Evolutionary conservation across 352 stramenopile species (phyloP), one percentile per base, ranked within the genome.

Genomic region (Phytophthora foliorum): DNA sequence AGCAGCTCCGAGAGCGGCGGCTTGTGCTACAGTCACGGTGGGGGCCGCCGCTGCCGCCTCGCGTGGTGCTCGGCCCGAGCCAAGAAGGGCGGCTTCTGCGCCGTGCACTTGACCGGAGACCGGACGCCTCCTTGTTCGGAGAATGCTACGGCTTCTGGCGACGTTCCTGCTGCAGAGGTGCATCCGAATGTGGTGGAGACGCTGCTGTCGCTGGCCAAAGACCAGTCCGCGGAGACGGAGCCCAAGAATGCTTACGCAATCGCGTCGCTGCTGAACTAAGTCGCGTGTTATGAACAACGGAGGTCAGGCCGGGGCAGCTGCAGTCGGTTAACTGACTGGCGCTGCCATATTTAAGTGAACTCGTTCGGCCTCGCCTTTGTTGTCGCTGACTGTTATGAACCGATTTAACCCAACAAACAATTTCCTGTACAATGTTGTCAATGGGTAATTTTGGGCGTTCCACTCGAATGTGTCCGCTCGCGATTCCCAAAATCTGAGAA

Each of bases 31-130:
- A 90, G 80, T 54, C 86, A 93, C 57, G 86, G 86, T 14, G 86
- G 86, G 24, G 86, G 86, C 1, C 80, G 83, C 0, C 86, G 86
- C 52, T 93, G 86, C 66, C 87, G 72, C 22, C 70, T 93, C 11
- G 75, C 76, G 38, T 89, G 83, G 81, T 93, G 86, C 62, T 89
- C 82, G 32, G 83, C 86, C 2, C 80, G 86, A 6, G 86, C 83
- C 57, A 93, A 93, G 72, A 91, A 91, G 58, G 86, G 86, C 11
- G 86, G 86, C 1, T 87, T 88, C 62, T 93, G 86, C 29, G 81
- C 76, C 8, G 69, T 86, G 11, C 86, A 93, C 50, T 52, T 87
- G 36, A 66, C 77, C n/a, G 59, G 73, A 52, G 75, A 80, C 44
- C 67, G 66, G 3, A 72, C 71, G n/a, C 61, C 49, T 13, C 73